Evolutionary conservation across 441 rosid species (phyloP).

Genomic region (Biscutella laevigata): DNA sequence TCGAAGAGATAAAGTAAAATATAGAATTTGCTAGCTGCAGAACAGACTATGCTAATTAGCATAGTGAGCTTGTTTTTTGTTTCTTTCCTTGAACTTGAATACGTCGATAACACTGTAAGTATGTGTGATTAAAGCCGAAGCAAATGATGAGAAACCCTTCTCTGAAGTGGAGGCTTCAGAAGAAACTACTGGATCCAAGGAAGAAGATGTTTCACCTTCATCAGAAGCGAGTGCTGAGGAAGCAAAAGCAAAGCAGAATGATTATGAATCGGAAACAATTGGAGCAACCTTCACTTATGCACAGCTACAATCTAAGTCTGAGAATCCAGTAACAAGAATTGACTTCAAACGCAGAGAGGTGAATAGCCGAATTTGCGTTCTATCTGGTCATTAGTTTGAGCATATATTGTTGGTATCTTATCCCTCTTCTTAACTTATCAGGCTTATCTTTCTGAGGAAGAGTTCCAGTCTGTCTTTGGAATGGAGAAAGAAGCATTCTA

Average conservation of each 20-base stretch:
- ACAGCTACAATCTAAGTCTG: slow-evolving; percentile 69
- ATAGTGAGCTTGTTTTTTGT: background rate
- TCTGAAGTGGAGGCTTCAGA: slow-evolving; percentile 16
- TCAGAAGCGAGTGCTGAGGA: slow-evolving; percentile 10
- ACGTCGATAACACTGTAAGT: background rate
- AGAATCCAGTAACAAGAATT: slow-evolving; percentile 43
- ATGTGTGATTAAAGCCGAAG: slow-evolving; percentile 18
- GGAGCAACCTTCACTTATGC: slow-evolving; percentile 55
- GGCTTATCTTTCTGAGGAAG: slow-evolving; percentile 80
- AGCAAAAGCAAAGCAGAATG: slow-evolving; percentile 17
- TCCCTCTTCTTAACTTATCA: slow-evolving; percentile 15
- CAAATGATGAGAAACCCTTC: slow-evolving; percentile 23
- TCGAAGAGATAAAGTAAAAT: background rate
- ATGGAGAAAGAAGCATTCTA: slow-evolving; percentile 28
- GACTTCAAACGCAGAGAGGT: slow-evolving; percentile 66
- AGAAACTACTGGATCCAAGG: slow-evolving; percentile 36
- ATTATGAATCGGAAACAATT: slow-evolving; percentile 12
- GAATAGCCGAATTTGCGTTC: background rate
- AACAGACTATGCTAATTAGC: background rate
- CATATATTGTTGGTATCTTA: background rate
- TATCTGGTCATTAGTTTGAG: background rate
- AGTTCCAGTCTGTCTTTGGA: slow-evolving; percentile 59
- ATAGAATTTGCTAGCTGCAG: background rate
- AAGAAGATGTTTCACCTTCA: slow-evolving; percentile 36
- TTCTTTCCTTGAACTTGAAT: background rate